phyloP scores from a whole-genome alignment of 352 stramenopile species.

The Phytophthora brassicae region DNA sequence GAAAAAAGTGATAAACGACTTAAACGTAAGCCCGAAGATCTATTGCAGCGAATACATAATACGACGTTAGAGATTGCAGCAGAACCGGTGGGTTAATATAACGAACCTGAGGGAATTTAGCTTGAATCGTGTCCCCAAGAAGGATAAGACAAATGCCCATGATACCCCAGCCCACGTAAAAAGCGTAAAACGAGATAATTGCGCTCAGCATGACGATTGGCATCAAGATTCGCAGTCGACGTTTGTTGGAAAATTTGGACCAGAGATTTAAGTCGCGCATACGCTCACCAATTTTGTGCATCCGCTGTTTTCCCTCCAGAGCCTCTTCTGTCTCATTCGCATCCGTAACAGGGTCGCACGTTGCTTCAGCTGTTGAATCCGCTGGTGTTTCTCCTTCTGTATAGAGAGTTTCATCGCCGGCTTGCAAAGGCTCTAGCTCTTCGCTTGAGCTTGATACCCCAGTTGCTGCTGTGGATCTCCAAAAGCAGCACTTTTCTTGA shows the following conservation, averaged over 20 bases:
- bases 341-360: slow-evolving; percentile 33
- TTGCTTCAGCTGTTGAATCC: slow-evolving; percentile 9
- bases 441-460: slow-evolving; percentile 17
- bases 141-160: slow-evolving; percentile 85
- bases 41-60: slow-evolving; percentile 13
- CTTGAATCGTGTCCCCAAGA: slow-evolving; percentile 77
- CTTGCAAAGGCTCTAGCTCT: slow-evolving; percentile 29
- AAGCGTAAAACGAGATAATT: slow-evolving; percentile 81
- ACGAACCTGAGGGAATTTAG: slow-evolving; percentile 71
- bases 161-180: slow-evolving; percentile 79
- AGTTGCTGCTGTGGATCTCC: background rate
- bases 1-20: slow-evolving; percentile 85
- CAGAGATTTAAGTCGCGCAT: slow-evolving; percentile 71
- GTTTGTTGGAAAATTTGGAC: slow-evolving; percentile 76
- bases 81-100: background rate
- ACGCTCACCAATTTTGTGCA: slow-evolving; percentile 45
- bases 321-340: slow-evolving; percentile 64
- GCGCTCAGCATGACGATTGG: slow-evolving; percentile 73
- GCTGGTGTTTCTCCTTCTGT: background rate
- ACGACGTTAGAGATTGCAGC: background rate
- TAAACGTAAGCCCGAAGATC: slow-evolving; percentile 87
- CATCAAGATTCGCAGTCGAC: slow-evolving; percentile 63
- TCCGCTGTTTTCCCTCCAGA: slow-evolving; percentile 58
- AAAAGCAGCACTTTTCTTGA: slow-evolving; percentile 16
- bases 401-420: slow-evolving; percentile 18